phyloP scores from a whole-genome alignment of 2,329 filamentous ascomycete genomes.

The Neonectria ditissima region DNA sequence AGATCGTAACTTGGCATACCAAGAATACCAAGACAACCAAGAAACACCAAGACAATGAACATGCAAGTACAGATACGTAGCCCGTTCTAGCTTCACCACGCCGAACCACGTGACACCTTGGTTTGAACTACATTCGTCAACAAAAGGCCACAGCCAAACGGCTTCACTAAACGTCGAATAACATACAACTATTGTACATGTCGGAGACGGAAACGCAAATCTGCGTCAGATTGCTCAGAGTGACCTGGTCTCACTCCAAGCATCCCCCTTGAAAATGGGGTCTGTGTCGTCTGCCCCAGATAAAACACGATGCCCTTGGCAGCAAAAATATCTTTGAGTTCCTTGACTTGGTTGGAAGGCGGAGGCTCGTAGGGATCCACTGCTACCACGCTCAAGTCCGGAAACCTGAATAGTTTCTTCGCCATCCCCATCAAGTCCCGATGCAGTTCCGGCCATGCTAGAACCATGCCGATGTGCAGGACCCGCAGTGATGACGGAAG shows the following conservation, averaged over 20 bases:
- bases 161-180: background rate
- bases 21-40: background rate
- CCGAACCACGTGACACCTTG: background rate
- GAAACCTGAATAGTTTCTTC: constrained; percentile 39
- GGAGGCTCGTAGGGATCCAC: constrained; percentile 42
- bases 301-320: constrained; percentile 34
- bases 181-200: constrained; percentile 24
- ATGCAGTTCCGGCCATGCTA: constrained; percentile 44
- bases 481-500: constrained; percentile 40
- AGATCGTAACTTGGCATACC: background rate
- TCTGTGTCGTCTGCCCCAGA: constrained; percentile 42
- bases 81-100: background rate
- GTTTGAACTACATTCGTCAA: background rate
- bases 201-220: constrained; percentile 39
- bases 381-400: constrained; percentile 38
- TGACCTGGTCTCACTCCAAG: constrained; percentile 43
- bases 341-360: constrained; percentile 32
- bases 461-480: constrained; percentile 43
- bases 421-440: constrained; percentile 41
- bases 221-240: constrained; percentile 25
- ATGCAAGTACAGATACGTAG: background rate
- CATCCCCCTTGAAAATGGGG: constrained; percentile 44
- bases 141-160: background rate
- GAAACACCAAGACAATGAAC: background rate
- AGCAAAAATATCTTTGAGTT: constrained; percentile 35